These are phyloP conservation scores for Trichophyton equinum DNA, from an alignment of 2,329 filamentous ascomycete species.

Conservation along the genomic window DNA sequence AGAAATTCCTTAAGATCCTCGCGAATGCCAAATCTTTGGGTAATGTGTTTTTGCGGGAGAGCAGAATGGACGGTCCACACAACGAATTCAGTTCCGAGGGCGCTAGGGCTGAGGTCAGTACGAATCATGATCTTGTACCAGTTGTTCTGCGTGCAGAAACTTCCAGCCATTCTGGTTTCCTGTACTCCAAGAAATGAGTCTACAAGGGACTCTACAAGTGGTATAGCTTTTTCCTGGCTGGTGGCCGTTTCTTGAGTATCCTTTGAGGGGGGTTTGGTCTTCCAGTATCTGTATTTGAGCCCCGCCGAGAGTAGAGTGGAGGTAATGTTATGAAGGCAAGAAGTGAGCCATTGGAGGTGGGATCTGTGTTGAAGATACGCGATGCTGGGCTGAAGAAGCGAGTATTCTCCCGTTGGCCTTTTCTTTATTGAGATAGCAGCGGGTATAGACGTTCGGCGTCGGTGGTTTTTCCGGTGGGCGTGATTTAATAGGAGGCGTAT, in stretches of 20 bases:
- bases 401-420: slow-evolving; percentile 39
- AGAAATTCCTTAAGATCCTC: slow-evolving; percentile 26
- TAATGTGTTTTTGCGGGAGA: slow-evolving; percentile 19
- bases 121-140: slow-evolving; percentile 29
- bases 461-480: slow-evolving; percentile 64
- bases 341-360: slow-evolving; percentile 24
- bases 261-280: slow-evolving; percentile 15
- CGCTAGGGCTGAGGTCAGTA: slow-evolving; percentile 23
- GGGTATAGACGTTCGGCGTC: slow-evolving; percentile 51
- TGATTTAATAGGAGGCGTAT: slow-evolving; percentile 67
- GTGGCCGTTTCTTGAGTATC: slow-evolving; percentile 11
- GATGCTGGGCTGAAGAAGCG: slow-evolving; percentile 48
- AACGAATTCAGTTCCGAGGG: slow-evolving; percentile 29
- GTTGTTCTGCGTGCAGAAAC: slow-evolving; percentile 23
- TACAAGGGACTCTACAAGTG: slow-evolving; percentile 30
- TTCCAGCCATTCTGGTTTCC: slow-evolving; percentile 31
- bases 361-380: slow-evolving; percentile 40
- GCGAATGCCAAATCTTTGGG: slow-evolving; percentile 22
- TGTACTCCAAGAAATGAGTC: slow-evolving; percentile 31
- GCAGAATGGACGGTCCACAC: slow-evolving; percentile 24
- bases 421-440: slow-evolving; percentile 42
- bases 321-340: slow-evolving; percentile 22
- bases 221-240: slow-evolving; percentile 11
- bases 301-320: slow-evolving; percentile 24
- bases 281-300: slow-evolving; percentile 20